Evolutionary conservation across 768 basidiomycete species (phyloP).

Genomic region (Harrya chromipes): DNA sequence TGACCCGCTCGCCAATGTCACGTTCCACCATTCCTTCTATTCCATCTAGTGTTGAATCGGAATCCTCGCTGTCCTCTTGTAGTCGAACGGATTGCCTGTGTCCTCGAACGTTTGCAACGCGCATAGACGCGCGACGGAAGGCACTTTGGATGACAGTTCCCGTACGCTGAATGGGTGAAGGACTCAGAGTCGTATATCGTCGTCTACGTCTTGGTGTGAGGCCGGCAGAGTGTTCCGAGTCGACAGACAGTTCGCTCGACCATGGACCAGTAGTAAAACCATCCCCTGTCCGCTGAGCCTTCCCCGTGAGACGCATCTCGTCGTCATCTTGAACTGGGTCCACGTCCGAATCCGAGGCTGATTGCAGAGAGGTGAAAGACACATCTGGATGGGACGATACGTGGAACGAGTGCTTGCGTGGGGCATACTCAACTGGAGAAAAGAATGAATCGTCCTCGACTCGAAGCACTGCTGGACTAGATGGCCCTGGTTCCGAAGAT

Average conservation of each 20-base stretch:
- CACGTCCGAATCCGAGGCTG: conserved; percentile 24
- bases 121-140: conserved; percentile 61
- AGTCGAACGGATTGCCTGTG: conserved; percentile 24
- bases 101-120: conserved; percentile 79
- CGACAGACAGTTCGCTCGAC: conserved; percentile 28
- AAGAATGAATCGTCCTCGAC: conserved; percentile 49
- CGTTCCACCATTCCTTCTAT: no score
- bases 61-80: no score
- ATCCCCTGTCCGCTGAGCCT: conserved; percentile 32
- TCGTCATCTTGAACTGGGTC: conserved; percentile 56
- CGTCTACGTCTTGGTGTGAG: conserved; percentile 38
- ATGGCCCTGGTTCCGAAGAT: conserved; percentile 6
- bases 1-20: no score
- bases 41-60: no score
- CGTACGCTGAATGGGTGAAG: conserved; percentile 61
- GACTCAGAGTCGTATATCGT: conserved; percentile 35
- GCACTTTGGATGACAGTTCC: conserved; percentile 57
- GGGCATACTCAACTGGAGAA: conserved; percentile 29
- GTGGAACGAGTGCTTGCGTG: conserved; percentile 23
- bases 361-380: conserved; percentile 53
- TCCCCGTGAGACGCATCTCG: conserved; percentile 53
- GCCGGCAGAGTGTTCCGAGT: conserved; percentile 49
- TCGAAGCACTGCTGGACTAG: conserved; percentile 13
- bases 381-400: conserved; percentile 46
- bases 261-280: conserved; percentile 25